Conservation (phyloP, 495 filamentous ascomycete genomes). For the Thozetella sp. region DNA sequence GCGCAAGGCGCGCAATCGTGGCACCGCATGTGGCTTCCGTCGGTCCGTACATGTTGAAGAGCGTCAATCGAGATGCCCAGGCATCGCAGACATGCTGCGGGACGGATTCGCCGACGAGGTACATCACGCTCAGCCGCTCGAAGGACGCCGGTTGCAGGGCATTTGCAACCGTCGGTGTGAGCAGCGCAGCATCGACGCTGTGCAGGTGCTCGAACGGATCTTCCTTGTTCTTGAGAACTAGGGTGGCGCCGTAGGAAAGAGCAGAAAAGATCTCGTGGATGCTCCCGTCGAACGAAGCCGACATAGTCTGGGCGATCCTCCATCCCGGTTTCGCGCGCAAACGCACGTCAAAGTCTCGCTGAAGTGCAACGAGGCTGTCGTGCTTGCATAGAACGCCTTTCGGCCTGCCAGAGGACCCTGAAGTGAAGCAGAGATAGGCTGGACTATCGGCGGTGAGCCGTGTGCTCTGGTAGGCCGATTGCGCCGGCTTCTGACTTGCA, state of each 20-base stretch:
- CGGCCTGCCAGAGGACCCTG: constrained; percentile 33
- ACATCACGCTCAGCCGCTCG: constrained; percentile 21
- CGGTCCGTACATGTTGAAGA: constrained; percentile 40
- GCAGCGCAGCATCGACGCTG: constrained; percentile 17
- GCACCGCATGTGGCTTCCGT: constrained; percentile 33
- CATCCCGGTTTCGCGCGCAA: constrained; percentile 24
- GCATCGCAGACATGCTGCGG: constrained; percentile 20
- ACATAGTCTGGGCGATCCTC: constrained; percentile 31
- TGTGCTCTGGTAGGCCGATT: neutral
- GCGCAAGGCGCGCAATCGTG: constrained; percentile 14
- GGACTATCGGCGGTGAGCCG: neutral
- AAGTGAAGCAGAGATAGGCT: constrained; percentile 38
- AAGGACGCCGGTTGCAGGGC: constrained; percentile 19
- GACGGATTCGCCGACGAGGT: constrained; percentile 31
- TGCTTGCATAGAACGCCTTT: constrained; percentile 29
- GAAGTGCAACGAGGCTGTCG: constrained; percentile 21
- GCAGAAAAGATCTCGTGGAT: constrained; percentile 42
- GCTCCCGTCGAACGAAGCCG: constrained; percentile 35
- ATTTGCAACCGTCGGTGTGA: constrained; percentile 29
- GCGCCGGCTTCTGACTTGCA: too few species aligned
- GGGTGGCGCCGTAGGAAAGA: constrained; percentile 33
- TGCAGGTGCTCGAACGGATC: constrained; percentile 23
- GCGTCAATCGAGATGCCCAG: constrained; percentile 19
- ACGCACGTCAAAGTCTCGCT: constrained; percentile 18
- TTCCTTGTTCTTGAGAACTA: constrained; percentile 21